Base-by-base conservation (phyloP, 179 eudicot species). In the Sideroxylon spinosum region DNA sequence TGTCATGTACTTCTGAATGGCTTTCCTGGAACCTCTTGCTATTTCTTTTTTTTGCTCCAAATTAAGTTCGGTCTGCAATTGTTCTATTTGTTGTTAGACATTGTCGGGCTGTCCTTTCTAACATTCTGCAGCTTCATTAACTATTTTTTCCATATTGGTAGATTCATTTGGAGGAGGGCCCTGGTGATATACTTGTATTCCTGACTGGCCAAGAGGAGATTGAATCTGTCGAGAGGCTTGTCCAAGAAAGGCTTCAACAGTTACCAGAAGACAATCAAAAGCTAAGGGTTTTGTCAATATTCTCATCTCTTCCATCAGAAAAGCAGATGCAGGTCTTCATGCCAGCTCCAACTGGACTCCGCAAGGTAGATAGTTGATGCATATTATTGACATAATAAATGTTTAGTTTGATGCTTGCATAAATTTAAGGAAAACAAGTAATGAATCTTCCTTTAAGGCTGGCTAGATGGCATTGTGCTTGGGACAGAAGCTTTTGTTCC, bases 191-290 rank as follows among this genome's bases (percentile, higher is more conserved):
- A 81, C 99, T 95, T 79, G 98, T 92, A 80, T 95, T 95, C 83
- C 88, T 95, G 82, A 92, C 99, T 80, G 99, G 99, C 73, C 99
- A 95, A 91, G 98, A 95, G 85, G 99, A 95, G 83, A 95, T 95
- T 86, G 99, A 95, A 90, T 84, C 93, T 55, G 93, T 92, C 74
- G 97, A 93, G 85, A 88, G 94, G 79, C 93, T 95, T 82, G 84
- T 93, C 78, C 86, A 81, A 69, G 94, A 91, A 76, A 89, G 85
- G 82, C 83, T 87, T 78, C 87, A 71, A 68, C 92, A 92, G 78
- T 80, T 93, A 72, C 91, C 98, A 19, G 89, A 91, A 80, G 80
- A 79, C 79, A 86, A 81, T 57, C 90, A 82, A 70, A 88, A 90
- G 79, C 87, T 95, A 44, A 52, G 82, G 68, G 86, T 85, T 73